Base-by-base conservation (phyloP, 1,139 yeast species). In the Taphrina confusa region DNA sequence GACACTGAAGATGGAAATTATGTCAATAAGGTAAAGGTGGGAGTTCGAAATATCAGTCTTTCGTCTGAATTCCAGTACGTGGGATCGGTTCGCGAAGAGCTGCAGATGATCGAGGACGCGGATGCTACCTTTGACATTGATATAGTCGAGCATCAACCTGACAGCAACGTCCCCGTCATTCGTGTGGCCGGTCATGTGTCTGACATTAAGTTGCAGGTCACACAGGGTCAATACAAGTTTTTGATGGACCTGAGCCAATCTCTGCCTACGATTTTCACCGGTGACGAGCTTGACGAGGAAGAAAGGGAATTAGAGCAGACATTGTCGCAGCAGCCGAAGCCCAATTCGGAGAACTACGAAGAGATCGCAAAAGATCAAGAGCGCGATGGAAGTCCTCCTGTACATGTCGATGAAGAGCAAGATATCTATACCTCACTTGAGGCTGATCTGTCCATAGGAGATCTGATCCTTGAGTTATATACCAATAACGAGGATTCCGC, bases 161-260 rank as follows among this genome's bases (percentile, higher is more conserved):
- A 66, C 0, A 70, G 72, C 6, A 74, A 72, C 0, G 68, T 78
- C 1, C 87, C 96, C 0, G 75, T 81, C 0, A 75, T 84, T 46
- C 73, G 76, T 1, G 75, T 87, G 0, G 67, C 70, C 3, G 95
- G 96, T 16, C 74, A 77, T 27, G 77, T 87, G 68, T 82, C 87
- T 1, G 87, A 87, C 22, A 77, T 87, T 20, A 80, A 82, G 54
- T 75, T 89, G 65, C 78, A 80, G 30, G 73, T 92, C 62, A 87
- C 97, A 0, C 97, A 92, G 66, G 72, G 82, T 39, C 98, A 94
- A 72, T 76, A 87, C 49, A 75, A 78, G 34, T 84, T 82, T 66
- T 70, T 91, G 60, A 70, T 82, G 67, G 75, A 78, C 18, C 74
- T 91, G 52, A 74, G 81, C 2, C 81, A 80, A 55, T 78, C 84